Evolutionary conservation across 2,329 filamentous ascomycete genomes (phyloP), one percentile per base, ranked within the genome.

Genomic region (Epichloe typhina): DNA sequence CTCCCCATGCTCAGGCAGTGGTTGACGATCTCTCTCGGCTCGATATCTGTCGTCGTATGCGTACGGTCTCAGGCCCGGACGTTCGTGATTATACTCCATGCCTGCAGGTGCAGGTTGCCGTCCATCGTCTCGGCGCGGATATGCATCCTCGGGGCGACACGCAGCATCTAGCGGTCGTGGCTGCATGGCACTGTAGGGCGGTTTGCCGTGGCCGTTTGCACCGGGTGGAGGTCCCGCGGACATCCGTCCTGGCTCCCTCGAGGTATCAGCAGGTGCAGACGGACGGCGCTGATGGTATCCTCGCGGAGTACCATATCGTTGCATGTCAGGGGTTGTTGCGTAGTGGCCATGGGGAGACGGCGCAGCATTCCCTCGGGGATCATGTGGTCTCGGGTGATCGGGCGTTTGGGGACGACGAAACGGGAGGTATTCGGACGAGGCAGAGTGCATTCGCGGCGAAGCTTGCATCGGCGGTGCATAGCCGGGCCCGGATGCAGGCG

Each of bases 361-460:
- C 15, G 69, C 71, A 3, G 68, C 61, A 54, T 67, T 66, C 23
- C 67, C 69, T 59, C 75, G 68, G 39, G 66, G 68, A 54, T 72
- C 72, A 67, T 80, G 79, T 50, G 70, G 69, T 58, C 78, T 74
- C 45, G 75, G 71, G 54, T 82, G 80, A 43, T 88, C 84, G n/a
- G 85, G 85, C 0, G 84, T 88, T 52, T 86, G 81, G 2, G 84
- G 84, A 53, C 84, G 74, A 54, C 83, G 75, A 62, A 77, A 84
- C 5, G 76, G 73, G 69, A 69, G 70, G 54, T 84, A 84, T 17
- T 86, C 82, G 53, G 78, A 66, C 0, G 74, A 70, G 2, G 74
- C 67, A 26, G 73, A 72, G 52, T 73, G 74, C 69, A 80, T 74
- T 40, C 74, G 69, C 3, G 77, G 77, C 13, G 77, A 81, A 2